Evolutionary conservation across 257 asterid genomes (phyloP), one percentile per base, ranked within the genome.

Genomic region (Datura wrightii): DNA sequence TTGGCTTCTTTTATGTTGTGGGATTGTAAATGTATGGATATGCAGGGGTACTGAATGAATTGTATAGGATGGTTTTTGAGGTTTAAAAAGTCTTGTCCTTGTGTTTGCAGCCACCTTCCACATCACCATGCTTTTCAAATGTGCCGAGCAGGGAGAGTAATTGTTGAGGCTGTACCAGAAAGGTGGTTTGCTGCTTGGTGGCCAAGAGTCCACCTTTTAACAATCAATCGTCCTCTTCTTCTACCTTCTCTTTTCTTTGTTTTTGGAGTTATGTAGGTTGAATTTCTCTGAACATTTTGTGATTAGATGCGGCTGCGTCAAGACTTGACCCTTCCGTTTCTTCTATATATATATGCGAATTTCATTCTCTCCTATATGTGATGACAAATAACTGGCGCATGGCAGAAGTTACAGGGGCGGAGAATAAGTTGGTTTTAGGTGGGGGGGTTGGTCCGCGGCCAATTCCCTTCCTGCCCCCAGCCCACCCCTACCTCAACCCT

Each of bases 91-190:
- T 14, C 31, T 36, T 46, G 58, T 50, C 62, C 48, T 52, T 78
- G 44, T 76, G 46, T 76, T 76, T 76, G 82, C 82, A 78, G 82
- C 46, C 14, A 63, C 60, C 82, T 8, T 7, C 82, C 4, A 41
- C 46, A 14, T 31, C 82, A 24, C 62, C 41, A 18, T 50, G 82
- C 31, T 31, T 39, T 14, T 14, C 39, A 24, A 76, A 8, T 76
- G 82, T 31, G 63, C 82, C 62, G 8, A 31, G 82, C n/a, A 31
- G 63, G 62, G 15, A 78, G 63, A 53, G 58, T 78, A 50, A 31
- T 78, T 78, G 46, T 52, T 78, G 46, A 78, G 31, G 82, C 82
- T 78, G 48, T 76, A 31, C 82, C 62, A 24, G 81, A 48, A 50
- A 15, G 63, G 9, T 31, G 63, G 81, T 14, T 52, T 34, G 13